These are phyloP conservation scores for Aegilops umbellulata DNA, from an alignment of 176 grass and related monocot species.

Conservation along the genomic window DNA sequence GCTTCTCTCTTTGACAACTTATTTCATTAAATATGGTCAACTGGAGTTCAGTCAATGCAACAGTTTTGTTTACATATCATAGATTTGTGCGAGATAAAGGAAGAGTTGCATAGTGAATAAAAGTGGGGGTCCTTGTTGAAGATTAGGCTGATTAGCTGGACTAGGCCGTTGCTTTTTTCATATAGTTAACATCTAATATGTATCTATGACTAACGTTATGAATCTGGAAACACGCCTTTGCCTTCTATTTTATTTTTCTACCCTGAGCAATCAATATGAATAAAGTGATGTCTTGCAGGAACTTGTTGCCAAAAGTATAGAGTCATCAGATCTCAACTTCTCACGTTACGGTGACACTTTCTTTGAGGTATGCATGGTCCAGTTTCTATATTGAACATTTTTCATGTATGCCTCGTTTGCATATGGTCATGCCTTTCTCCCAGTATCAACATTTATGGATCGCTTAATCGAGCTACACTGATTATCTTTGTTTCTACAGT, in stretches of 20 bases:
- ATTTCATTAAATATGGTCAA: neutral
- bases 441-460: neutral
- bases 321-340: conserved; percentile 98
- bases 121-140: neutral
- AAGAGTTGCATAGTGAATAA: neutral
- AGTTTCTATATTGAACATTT: neutral
- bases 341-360: conserved; percentile 97
- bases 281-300: conserved; percentile 43
- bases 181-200: neutral
- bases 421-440: neutral
- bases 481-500: neutral
- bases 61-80: neutral
- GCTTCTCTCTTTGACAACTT: neutral
- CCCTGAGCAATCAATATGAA: neutral
- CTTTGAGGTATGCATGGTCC: conserved; percentile 64
- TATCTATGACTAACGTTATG: neutral
- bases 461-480: neutral
- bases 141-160: neutral
- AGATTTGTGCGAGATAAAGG: neutral
- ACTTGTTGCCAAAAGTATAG: conserved; percentile 92
- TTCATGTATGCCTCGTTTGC: conserved; percentile 1
- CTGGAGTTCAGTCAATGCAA: neutral
- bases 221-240: neutral
- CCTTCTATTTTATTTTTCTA: neutral
- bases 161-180: neutral